Conservation (phyloP, 345 rosid genomes). For the Populus euphratica region DNA sequence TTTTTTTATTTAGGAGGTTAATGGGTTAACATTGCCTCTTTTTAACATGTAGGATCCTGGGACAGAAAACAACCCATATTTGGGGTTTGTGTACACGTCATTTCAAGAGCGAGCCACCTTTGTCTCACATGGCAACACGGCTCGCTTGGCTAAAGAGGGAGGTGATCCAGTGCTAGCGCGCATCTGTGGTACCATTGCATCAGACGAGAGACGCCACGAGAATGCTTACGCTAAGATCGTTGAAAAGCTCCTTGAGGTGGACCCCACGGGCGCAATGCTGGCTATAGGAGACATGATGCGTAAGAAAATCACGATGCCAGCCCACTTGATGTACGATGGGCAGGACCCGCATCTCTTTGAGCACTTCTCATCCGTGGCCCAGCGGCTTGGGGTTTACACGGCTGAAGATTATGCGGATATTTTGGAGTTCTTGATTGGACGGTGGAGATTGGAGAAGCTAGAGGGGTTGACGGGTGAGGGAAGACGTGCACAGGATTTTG, state of each 20-base stretch:
- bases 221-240: conserved; percentile 51
- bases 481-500: conserved; percentile 52
- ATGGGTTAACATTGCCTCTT: background rate
- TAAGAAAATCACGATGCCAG: conserved; percentile 68
- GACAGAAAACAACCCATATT: conserved; percentile 69
- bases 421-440: conserved; percentile 49
- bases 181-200: conserved; percentile 68
- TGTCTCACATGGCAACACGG: conserved; percentile 79
- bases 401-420: conserved; percentile 67
- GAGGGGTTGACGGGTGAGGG: conserved; percentile 59
- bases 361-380: conserved; percentile 61
- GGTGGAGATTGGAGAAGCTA: conserved; percentile 63
- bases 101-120: conserved; percentile 85
- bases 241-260: conserved; percentile 61
- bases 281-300: conserved; percentile 63
- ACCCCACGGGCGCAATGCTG: conserved; percentile 42
- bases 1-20: no score
- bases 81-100: conserved; percentile 80
- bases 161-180: conserved; percentile 59
- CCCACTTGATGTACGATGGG: conserved; percentile 66
- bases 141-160: conserved; percentile 50
- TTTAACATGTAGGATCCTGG: conserved; percentile 47
- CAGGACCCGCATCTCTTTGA: conserved; percentile 50
- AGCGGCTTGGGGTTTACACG: conserved; percentile 63
- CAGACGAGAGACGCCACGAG: conserved; percentile 76